Base-by-base conservation (phyloP, 768 basidiomycete species). In the Lactarius quietus region DNA sequence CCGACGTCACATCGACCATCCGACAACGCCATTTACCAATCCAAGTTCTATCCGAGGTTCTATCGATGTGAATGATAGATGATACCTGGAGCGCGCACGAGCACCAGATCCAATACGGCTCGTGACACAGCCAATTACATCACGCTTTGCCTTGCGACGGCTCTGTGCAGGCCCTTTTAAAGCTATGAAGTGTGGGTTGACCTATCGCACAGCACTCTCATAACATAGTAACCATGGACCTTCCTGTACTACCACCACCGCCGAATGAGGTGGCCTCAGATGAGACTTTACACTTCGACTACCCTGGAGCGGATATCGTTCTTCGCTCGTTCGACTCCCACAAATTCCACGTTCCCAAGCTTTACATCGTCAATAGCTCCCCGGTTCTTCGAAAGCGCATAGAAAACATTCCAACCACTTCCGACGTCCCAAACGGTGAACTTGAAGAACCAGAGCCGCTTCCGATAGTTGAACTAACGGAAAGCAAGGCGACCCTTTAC, bases 311-410 rank as follows among this genome's bases (percentile, higher is more conserved):
- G 12, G 45, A 48, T 23, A 48, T 48, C 12, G 6, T 48, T 6
- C 45, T 48, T 23, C 23, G 45, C 20, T 55, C 53, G 12, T 18
- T 3, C 4, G 29, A 33, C 12, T 5, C 20, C 8, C 29, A 20
- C n/a, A 17, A 55, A 18, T 55, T 55, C 3, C 53, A 18, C 9
- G 17, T 55, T 3, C 53, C 18, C 9, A 18, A 77, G 53, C 68
- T 78, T 54, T 75, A 81, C 35, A 69, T 84, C 39, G 74, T 75
- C 31, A 77, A 73, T 61, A 78, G 80, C 2, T 82, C 79, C 20
- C 69, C 78, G 3, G 73, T 82, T 18, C 76, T 82, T 67, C 69
- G 69, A 35, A 6, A 48, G 10, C 45, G 23, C n/a, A 48, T 45
- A 23, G n/a, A 12, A 48, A 3, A 23, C 12, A 5, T 15, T 48